Base-by-base conservation (phyloP, 352 stramenopile genomes). In the Globisporangium barbulae region DNA sequence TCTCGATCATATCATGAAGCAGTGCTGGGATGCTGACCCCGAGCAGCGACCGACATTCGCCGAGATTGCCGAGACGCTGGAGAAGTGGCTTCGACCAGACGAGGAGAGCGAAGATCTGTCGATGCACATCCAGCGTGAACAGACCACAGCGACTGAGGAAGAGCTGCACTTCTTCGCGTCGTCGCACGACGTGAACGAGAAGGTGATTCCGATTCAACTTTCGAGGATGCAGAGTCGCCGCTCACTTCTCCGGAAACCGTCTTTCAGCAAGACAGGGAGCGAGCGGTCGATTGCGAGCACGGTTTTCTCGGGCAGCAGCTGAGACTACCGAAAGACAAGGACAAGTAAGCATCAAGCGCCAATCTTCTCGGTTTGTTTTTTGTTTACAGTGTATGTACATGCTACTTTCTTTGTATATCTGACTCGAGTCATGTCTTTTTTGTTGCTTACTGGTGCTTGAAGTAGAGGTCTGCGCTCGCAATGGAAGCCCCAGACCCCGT, bases 11-110 rank as follows among this genome's bases (percentile, higher is more conserved):
- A 63, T 93, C 37, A 93, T 93, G 82, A 79, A 72, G 48, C 80
- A 89, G 50, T 93, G 84, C 61, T 93, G 82, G 84, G 77, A 91
- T 54, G 59, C 70, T 1, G 75, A 91, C 39, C 82, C 83, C 3
- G 81, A 90, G 50, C 79, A 90, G 55, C 75, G 82, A 1, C 82
- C 84, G 35, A 76, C 71, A 0, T 93, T 91, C 54, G 73, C 59
- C 1, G 79, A 92, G 13, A 85, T 90, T 33, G 67, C 70, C 1
- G 76, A 79, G 52, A 91, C 81, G 28, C 60, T 91, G 4, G 61
- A 77, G n/a, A 85, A 76, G 60, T 91, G 79, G 81, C 47, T 88
- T 28, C 25, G 58, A 7, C 72, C 74, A 12, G 50, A 65, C 22
- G 69, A 76, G 12, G 65, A 72, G 6, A 42, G 13, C 8, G 64